Evolutionary conservation across 2,329 filamentous ascomycete species (phyloP), one percentile per base, ranked within the genome.

Genomic region (Colletotrichum gloeosporioides): DNA sequence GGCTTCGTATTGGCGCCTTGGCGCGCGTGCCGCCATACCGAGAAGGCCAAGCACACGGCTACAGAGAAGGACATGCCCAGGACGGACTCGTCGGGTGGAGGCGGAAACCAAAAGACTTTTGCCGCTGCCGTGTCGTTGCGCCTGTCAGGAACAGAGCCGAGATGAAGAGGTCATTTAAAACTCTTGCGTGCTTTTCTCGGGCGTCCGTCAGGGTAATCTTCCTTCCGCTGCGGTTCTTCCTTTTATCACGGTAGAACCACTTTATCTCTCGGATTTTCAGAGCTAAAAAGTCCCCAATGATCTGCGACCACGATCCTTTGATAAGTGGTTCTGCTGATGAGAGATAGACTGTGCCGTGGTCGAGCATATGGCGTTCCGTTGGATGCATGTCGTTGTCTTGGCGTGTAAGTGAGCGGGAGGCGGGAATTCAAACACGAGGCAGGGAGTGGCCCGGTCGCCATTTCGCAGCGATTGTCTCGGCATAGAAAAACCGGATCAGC

Each of bases 21-120:
- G 73, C 73, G 69, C 69, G 63, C 53, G 63, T 76, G 73, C 73
- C 73, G 73, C 73, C 69, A 59, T 55, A 36, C 73, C 73, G 69
- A 73, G n/a, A 57, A 44, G 29, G 69, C 73, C 73, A 76, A 76
- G 69, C 55, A 70, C 34, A 70, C 27, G 67, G 15, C 31, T 31
- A 25, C 16, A 62, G 44, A n/a, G 3, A 27, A 39, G 59, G 66
- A 31, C 29, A 4, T 49, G 16, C 22, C 36, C 31, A 27, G 2
- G 32, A 59, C 15, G 34, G 57, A 44, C 36, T 25, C 15, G 15
- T 31, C 18, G 25, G 57, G 34, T 18, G 10, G 53, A 31, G 32
- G 55, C 16, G 22, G 25, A 59, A 31, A 39, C n/a, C 55, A 6
- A 12, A 31, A 59, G 39, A 4, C 44, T 53, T 57, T 49, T 36